phyloP scores from a whole-genome alignment of 768 basidiomycete species.

The Lactarius sanguifluus region DNA sequence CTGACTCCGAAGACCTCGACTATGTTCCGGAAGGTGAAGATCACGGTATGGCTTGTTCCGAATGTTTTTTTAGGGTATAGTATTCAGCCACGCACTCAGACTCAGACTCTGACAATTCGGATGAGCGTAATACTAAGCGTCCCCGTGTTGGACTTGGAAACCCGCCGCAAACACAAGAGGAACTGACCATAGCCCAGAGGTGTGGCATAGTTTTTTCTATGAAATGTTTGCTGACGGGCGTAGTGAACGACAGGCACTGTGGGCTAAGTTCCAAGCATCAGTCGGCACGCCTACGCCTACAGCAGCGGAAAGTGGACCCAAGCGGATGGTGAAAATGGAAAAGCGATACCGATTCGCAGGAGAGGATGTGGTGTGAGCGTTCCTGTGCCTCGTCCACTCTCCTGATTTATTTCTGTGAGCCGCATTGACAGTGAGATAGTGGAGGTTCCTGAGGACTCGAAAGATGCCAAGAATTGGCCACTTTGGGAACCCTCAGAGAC shows the following conservation, averaged over 20 bases:
- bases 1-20: slow-evolving; percentile 71
- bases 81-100: slow-evolving; percentile 1
- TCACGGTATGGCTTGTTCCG: slow-evolving; percentile 27
- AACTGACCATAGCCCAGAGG: slow-evolving; percentile 47
- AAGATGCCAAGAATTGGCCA: slow-evolving; percentile 78
- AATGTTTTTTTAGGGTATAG: neutral
- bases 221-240: slow-evolving; percentile 14
- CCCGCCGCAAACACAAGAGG: slow-evolving; percentile 35
- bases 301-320: slow-evolving; percentile 31
- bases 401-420: slow-evolving; percentile 21
- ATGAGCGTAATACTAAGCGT: slow-evolving; percentile 42
- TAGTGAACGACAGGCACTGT: slow-evolving; percentile 63
- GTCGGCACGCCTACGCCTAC: slow-evolving; percentile 38
- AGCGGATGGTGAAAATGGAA: slow-evolving; percentile 61
- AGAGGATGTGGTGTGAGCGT: slow-evolving; percentile 67
- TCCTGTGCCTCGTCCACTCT: neutral
- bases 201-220: slow-evolving; percentile 7
- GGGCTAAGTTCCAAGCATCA: slow-evolving; percentile 69
- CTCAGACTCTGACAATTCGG: slow-evolving; percentile 42
- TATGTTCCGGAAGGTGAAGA: slow-evolving; percentile 57
- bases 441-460: slow-evolving; percentile 69
- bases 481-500: slow-evolving; percentile 42
- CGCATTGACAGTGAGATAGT: slow-evolving; percentile 57
- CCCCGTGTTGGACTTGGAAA: slow-evolving; percentile 32
- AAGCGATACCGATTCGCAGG: slow-evolving; percentile 76